Base-by-base conservation (phyloP, 495 filamentous ascomycete species). In the Daldinia grandis region DNA sequence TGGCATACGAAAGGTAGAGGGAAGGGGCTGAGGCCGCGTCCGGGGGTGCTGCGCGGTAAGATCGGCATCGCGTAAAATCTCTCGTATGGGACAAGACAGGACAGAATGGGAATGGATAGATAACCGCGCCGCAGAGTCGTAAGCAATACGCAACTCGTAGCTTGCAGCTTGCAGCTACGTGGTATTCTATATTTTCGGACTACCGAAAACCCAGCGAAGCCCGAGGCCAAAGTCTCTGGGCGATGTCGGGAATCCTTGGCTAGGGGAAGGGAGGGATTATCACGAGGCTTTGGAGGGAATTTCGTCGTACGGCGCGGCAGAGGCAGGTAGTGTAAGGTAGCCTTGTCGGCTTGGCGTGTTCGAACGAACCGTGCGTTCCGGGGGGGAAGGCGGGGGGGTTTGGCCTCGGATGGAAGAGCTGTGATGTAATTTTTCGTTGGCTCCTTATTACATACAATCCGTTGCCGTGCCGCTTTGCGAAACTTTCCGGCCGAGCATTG, bases 1-100 rank as follows among this genome's bases (percentile, higher is more conserved):
- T 44, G 58, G 72, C 77, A 78, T 40, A 76, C 50, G 42, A 75
- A 75, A 17, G 64, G 10, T 44, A n/a, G 9, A 38, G 44, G 17
- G 51, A 42, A 10, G 53, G 30, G 53, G 53, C 30, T 35, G 28
- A 56, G 53, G 14, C 17, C 53, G 27, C n/a, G 53, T 7, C 53
- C 14, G 27, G 49, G 49, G 49, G 49, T 5, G 24, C 49, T 53
- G 49, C 54, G 54, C 30, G 54, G 54, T 12, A 57, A 31, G 54
- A 57, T 57, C 54, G 17, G 54, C 54, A 57, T 57, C 33, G 54
- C 54, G 30, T 38, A 5, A n/a, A 28, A 5, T 17, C 10, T 30
- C 49, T 19, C 2, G 42, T 24, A 24, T 47, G 17, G 42, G 42
- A 14, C 10, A 2, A 7, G 28, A 30, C 10, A 2, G 28, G 28